Evolutionary conservation across 164 flowering plant species (phyloP).

Genomic region (Euptelea pleiosperma): DNA sequence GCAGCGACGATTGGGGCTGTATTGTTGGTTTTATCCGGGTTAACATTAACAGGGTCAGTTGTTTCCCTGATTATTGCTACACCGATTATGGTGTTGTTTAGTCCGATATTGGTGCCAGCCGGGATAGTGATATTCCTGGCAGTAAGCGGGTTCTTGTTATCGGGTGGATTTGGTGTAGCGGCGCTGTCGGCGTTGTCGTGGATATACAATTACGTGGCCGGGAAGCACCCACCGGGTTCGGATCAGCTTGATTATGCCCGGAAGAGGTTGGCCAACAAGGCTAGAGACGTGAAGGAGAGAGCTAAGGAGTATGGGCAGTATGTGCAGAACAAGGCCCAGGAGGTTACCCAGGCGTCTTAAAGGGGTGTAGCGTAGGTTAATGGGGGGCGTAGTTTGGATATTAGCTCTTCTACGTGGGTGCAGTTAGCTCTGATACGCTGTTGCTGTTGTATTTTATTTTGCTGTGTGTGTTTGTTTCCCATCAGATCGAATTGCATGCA

Average conservation of each 20-base stretch:
- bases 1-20: conserved; percentile 33
- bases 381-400: no score
- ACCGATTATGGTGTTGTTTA: conserved; percentile 47
- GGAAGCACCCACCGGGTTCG: conserved; percentile 46
- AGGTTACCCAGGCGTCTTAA: conserved; percentile 26
- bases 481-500: no score
- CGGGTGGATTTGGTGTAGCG: conserved; percentile 50
- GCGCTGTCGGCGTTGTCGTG: conserved; percentile 44
- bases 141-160: conserved; percentile 39
- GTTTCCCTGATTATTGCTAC: conserved; percentile 39
- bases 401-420: no score
- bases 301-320: conserved; percentile 46
- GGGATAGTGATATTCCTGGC: conserved; percentile 27
- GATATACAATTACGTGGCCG: conserved; percentile 42
- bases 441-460: no score
- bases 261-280: conserved; percentile 33
- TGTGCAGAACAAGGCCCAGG: conserved; percentile 41
- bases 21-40: conserved; percentile 37
- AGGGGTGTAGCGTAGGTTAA: no score
- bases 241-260: conserved; percentile 44
- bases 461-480: no score
- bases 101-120: conserved; percentile 56
- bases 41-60: conserved; percentile 46
- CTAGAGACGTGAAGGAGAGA: conserved; percentile 41
- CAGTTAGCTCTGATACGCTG: no score